phyloP scores from a whole-genome alignment of 2,329 filamentous ascomycete genomes.

The Neonectria magnoliae region DNA sequence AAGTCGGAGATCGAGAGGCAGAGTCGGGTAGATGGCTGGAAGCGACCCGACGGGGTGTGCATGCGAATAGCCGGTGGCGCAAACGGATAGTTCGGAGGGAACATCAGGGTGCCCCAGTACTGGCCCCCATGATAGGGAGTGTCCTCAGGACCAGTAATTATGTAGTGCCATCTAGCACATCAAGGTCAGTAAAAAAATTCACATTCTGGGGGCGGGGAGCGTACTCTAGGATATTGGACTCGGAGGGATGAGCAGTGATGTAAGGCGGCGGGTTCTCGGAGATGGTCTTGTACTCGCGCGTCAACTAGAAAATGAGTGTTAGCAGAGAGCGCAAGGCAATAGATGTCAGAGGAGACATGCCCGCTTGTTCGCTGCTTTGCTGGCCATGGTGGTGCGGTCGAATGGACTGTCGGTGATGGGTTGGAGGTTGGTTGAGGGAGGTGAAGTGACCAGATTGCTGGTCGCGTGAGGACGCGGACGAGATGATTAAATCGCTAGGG shows the following conservation, averaged over 20 bases:
- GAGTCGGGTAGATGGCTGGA: slow-evolving; percentile 89
- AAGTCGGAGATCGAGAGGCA: slow-evolving; percentile 98
- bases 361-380: slow-evolving; percentile 77
- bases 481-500: background rate
- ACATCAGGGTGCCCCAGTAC: slow-evolving; percentile 97
- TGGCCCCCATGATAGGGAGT: slow-evolving; percentile 95
- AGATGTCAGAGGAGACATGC: slow-evolving; percentile 55
- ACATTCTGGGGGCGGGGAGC: slow-evolving; percentile 41
- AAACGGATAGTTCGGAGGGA: slow-evolving; percentile 96
- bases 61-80: slow-evolving; percentile 97
- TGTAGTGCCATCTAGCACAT: slow-evolving; percentile 82
- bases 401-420: slow-evolving; percentile 7
- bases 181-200: slow-evolving; percentile 22
- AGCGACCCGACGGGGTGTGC: slow-evolving; percentile 96
- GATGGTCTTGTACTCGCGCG: slow-evolving; percentile 71
- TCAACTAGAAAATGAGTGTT: slow-evolving; percentile 56
- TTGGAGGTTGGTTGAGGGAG: background rate
- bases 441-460: slow-evolving; percentile 41
- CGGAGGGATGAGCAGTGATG: slow-evolving; percentile 88
- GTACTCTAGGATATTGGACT: slow-evolving; percentile 89
- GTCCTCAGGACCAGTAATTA: slow-evolving; percentile 91
- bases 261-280: slow-evolving; percentile 84
- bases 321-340: slow-evolving; percentile 27
- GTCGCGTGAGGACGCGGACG: slow-evolving; percentile 34
- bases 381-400: slow-evolving; percentile 65